Base-by-base conservation (phyloP, 805 yeast genomes). In the Kodamaea jinghongensis region DNA sequence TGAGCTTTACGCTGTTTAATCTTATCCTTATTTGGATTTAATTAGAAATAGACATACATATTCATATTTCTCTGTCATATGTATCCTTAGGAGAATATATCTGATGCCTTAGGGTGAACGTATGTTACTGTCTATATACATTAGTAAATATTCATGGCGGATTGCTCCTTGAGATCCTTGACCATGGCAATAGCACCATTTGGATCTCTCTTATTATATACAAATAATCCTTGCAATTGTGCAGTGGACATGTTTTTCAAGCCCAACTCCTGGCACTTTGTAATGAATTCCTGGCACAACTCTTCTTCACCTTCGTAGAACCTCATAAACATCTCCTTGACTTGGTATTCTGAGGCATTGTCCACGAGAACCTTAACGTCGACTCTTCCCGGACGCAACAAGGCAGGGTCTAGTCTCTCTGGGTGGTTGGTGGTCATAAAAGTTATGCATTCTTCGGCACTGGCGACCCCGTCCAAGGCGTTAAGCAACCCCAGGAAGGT, bases 371-470 rank as follows among this genome's bases (percentile, higher is more conserved):
- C 83, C 63, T 88, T 87, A 60, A 73, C 81, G 58, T 93, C 99
- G 23, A 93, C 83, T 62, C 99, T 75, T 2, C 99, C 99, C 0
- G 99, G 99, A 48, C 99, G 75, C 58, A 93, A 66, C 31, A 93
- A 73, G 0, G 99, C 99, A 1, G 96, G 88, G 54, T 93, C 99
- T 28, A 93, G 69, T 47, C 79, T 79, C 47, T 93, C 98, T 0
- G 97, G 96, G 56, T 93, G 99, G 61, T 93, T 93, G 14, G 99
- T 91, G 14, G 99, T 93, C 99, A 93, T 93, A 62, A 93, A 93
- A 0, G 97, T 91, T 25, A 93, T 74, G 33, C 96, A 84, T 56
- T 93, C 98, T 56, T 93, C 99, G 1, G 97, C 96, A 20, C 96
- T 86, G 3, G 98, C 93, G 12, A 93, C 98, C 34, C 99, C 99